Percentiles rank a stretch among this genome's conserved stretches.
Conservation (phyloP, 345 rosid genomes). For the Rhodomyrtus tomentosa region DNA sequence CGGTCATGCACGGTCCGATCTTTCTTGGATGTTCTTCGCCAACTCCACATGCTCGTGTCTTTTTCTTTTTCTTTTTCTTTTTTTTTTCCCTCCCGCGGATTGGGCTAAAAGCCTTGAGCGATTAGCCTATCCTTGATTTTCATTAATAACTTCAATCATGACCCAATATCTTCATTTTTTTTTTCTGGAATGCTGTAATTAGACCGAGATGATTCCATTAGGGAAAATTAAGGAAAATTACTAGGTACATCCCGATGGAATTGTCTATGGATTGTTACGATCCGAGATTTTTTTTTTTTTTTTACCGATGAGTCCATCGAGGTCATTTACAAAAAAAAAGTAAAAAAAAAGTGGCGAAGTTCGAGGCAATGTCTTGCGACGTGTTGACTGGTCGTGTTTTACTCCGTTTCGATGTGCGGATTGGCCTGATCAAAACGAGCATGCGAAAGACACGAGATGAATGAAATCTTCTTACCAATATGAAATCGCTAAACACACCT, state of each 20-base stretch:
- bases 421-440: background rate
- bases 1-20: background rate
- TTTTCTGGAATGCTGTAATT: background rate
- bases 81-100: background rate
- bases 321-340: no score
- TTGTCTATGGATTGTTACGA: background rate
- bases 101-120: background rate
- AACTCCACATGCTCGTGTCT: background rate
- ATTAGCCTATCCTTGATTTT: background rate
- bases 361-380: background rate
- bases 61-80: accelerated
- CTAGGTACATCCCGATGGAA: background rate
- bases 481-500: background rate
- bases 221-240: background rate
- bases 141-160: background rate
- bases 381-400: background rate
- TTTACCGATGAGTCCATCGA: background rate
- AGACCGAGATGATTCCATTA: background rate
- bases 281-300: background rate
- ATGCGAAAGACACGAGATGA: background rate
- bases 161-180: background rate
- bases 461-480: background rate
- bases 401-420: background rate
- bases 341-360: background rate
- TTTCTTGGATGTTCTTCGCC: background rate